phyloP scores from a whole-genome alignment of 1,139 yeast genomes.

The Wickerhamomyces sp. region DNA sequence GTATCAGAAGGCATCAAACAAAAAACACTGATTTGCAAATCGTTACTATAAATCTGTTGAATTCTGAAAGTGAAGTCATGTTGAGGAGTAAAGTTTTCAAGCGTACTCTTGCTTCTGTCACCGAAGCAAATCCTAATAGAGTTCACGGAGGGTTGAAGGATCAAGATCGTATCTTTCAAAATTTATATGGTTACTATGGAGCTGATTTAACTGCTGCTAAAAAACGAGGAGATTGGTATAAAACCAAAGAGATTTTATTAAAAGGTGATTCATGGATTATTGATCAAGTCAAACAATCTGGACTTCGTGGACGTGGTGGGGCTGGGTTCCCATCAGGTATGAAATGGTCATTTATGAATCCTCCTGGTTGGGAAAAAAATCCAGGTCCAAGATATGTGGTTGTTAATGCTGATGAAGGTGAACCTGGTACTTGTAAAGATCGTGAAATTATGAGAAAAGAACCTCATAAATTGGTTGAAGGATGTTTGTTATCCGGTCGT shows the following conservation, averaged over 20 bases:
- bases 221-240: conserved; percentile 87
- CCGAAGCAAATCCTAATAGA: conserved; percentile 44
- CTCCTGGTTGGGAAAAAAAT: conserved; percentile 91
- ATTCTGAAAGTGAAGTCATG: neutral
- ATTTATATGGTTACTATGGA: conserved; percentile 70
- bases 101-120: conserved; percentile 26
- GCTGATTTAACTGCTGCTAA: conserved; percentile 67
- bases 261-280: conserved; percentile 89
- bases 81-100: conserved; percentile 7
- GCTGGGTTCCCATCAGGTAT: conserved; percentile 91
- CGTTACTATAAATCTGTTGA: too few relatives aligned
- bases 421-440: conserved; percentile 91
- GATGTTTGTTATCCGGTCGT: conserved; percentile 80
- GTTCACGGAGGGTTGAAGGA: conserved; percentile 73
- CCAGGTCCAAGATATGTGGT: conserved; percentile 81
- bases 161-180: conserved; percentile 82
- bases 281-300: conserved; percentile 78
- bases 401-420: conserved; percentile 91
- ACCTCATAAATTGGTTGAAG: conserved; percentile 86
- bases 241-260: conserved; percentile 75
- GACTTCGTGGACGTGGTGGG: conserved; percentile 88
- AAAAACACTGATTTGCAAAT: neutral
- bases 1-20: neutral
- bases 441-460: conserved; percentile 86
- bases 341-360: conserved; percentile 92